phyloP scores from a whole-genome alignment of 345 rosid genomes.

The Boechera retrofracta region DNA sequence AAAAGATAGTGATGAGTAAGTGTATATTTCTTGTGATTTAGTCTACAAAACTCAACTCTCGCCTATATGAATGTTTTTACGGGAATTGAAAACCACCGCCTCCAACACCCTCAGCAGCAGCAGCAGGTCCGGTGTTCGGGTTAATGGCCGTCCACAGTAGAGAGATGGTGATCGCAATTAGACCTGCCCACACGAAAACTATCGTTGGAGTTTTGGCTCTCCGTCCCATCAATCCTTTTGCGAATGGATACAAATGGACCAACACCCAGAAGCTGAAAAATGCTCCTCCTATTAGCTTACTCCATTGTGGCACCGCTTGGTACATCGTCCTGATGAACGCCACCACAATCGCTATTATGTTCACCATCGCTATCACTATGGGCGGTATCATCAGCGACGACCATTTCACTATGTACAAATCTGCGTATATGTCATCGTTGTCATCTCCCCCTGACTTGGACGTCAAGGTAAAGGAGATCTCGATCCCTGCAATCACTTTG shows the following conservation, averaged over 20 bases:
- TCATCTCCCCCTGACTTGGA: conserved; percentile 81
- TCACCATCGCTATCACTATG: conserved; percentile 86
- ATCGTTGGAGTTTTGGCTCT: conserved; percentile 92
- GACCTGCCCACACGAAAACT: conserved; percentile 93
- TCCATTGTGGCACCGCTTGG: conserved; percentile 73
- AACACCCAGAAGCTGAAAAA: conserved; percentile 97
- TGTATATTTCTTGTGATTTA: not conserved
- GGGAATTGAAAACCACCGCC: conserved; percentile 73
- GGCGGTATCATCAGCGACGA: conserved; percentile 89
- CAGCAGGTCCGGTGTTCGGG: conserved; percentile 48
- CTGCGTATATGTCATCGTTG: conserved; percentile 74
- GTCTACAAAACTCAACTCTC: conserved; percentile 34
- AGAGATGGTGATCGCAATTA: conserved; percentile 85
- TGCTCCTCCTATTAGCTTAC: conserved; percentile 88
- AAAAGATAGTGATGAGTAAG: not conserved
- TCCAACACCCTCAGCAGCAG: conserved; percentile 36
- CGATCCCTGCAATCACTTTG: conserved; percentile 87
- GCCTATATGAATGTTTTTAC: conserved; percentile 29
- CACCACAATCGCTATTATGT: conserved; percentile 71
- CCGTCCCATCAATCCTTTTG: conserved; percentile 96
- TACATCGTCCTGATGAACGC: conserved; percentile 76
- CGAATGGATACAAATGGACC: conserved; percentile 92
- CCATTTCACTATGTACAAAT: conserved; percentile 87
- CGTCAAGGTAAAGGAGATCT: conserved; percentile 92
- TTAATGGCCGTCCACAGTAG: conserved; percentile 78